phyloP scores from a whole-genome alignment of 1,139 yeast species.

The Yarrowia galli region DNA sequence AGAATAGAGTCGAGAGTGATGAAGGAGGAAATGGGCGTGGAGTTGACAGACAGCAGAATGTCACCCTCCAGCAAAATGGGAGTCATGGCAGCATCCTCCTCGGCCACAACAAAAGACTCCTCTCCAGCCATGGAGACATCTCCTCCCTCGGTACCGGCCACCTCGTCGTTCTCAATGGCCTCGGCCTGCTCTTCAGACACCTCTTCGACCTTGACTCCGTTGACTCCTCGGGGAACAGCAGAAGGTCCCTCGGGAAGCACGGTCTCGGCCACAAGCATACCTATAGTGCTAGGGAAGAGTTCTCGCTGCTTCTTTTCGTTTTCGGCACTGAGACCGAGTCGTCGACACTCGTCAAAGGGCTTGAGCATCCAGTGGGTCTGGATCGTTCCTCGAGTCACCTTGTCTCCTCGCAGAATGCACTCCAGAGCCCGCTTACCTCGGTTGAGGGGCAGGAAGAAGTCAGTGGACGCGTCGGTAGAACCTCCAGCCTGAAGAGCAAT shows the following conservation, averaged over 20 bases:
- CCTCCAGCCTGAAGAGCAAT: constrained; percentile 97
- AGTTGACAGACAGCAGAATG: constrained; percentile 76
- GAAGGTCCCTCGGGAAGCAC: constrained; percentile 91
- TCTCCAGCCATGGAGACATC: constrained; percentile 33
- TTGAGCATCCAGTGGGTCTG: constrained; percentile 89
- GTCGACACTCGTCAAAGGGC: constrained; percentile 89
- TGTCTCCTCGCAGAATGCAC: constrained; percentile 66
- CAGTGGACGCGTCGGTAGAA: constrained; percentile 87
- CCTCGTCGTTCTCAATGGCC: constrained; percentile 13
- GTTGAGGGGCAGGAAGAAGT: constrained; percentile 85
- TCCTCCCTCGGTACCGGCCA: constrained; percentile 24
- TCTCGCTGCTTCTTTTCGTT: constrained; percentile 75
- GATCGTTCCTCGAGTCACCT: constrained; percentile 82
- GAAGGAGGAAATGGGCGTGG: constrained; percentile 69
- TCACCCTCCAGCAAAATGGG: constrained; percentile 79
- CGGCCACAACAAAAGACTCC: constrained; percentile 32
- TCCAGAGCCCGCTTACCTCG: constrained; percentile 81
- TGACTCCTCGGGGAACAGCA: constrained; percentile 53
- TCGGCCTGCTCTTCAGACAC: constrained; percentile 20
- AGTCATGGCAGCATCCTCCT: constrained; percentile 28
- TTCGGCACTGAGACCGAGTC: constrained; percentile 80
- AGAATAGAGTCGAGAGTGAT: constrained; percentile 84
- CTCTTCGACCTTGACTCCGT: constrained; percentile 28
- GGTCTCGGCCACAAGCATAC: constrained; percentile 83
- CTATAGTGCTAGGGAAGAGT: constrained; percentile 76